A percentile compares a stretch with the other conserved stretches of the same genome.
phyloP scores from a whole-genome alignment of 179 eudicot species.

The Monotropa hypopitys region DNA sequence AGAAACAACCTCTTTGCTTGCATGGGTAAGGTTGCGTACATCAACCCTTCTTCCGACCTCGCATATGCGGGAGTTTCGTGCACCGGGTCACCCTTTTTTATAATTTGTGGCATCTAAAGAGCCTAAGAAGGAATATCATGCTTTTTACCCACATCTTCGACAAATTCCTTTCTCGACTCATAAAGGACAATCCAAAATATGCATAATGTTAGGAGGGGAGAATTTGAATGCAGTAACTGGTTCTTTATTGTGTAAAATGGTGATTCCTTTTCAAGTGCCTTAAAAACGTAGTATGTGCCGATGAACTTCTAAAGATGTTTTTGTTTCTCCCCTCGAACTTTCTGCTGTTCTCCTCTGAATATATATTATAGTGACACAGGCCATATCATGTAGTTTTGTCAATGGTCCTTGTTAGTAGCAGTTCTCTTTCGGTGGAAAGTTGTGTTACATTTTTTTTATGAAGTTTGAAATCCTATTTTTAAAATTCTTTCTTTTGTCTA shows the following conservation, averaged over 20 bases:
- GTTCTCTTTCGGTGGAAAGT: neutral
- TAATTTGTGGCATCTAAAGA: neutral
- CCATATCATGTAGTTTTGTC: neutral
- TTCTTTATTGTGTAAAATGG: neutral
- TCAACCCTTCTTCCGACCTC: too few species aligned
- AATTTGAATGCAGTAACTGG: neutral
- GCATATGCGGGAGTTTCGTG: too few species aligned
- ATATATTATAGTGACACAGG: neutral
- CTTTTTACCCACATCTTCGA: neutral
- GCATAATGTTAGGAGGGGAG: neutral
- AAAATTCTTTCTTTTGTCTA: constrained; percentile 12
- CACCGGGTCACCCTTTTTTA: too few species aligned
- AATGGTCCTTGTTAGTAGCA: neutral
- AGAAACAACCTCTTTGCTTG: too few species aligned
- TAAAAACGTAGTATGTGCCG: neutral
- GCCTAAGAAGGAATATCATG: neutral
- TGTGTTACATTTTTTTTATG: neutral
- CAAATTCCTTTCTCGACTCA: neutral
- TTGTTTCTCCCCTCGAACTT: neutral
- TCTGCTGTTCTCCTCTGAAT: neutral
- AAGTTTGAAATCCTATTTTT: neutral
- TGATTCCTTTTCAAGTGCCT: neutral
- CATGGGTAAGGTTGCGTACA: too few species aligned
- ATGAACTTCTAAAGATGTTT: neutral
- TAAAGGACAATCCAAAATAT: neutral